A percentile compares a stretch with the other conserved stretches of the same genome.
Conservation (phyloP, 225 moss, liverwort and hornwort species). For the Physcomitrium patens region DNA sequence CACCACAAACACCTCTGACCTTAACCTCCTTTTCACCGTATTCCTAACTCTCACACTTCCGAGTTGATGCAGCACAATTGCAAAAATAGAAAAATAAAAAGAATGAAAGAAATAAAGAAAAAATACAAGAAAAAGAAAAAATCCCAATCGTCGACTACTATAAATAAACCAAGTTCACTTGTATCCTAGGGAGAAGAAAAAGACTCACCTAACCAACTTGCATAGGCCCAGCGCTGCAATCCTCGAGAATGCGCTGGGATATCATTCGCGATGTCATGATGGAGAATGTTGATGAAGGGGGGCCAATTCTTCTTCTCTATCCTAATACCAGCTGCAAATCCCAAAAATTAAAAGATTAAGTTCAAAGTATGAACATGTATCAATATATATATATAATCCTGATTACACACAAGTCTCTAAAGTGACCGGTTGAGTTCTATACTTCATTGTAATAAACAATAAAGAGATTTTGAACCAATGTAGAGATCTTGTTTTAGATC, state of each 20-base stretch:
- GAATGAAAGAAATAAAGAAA: no score
- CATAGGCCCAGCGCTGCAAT: conserved; percentile 78
- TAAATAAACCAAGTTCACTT: not conserved
- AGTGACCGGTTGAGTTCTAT: not conserved
- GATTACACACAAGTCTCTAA: conserved; percentile 4
- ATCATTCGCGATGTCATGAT: conserved; percentile 87
- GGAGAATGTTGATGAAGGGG: conserved; percentile 70
- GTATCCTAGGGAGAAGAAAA: no score
- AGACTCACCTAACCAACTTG: conserved; percentile 85
- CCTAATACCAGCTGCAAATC: conserved; percentile 78
- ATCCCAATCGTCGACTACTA: not conserved
- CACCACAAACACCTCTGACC: not conserved
- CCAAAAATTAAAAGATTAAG: not conserved
- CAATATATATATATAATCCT: conserved; percentile 3
- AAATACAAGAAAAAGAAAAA: not conserved
- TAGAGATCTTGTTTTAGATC: conserved; percentile 12
- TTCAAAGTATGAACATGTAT: not conserved
- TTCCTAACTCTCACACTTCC: not conserved
- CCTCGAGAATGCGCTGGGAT: conserved; percentile 82
- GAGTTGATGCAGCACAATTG: not conserved
- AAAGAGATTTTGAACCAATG: not conserved
- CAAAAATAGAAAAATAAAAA: not conserved
- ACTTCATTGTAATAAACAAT: not conserved
- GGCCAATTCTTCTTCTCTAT: conserved; percentile 93
- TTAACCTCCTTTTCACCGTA: not conserved